phyloP scores from a whole-genome alignment of 2,329 filamentous ascomycete genomes.

The Aphanoascus verrucosus region DNA sequence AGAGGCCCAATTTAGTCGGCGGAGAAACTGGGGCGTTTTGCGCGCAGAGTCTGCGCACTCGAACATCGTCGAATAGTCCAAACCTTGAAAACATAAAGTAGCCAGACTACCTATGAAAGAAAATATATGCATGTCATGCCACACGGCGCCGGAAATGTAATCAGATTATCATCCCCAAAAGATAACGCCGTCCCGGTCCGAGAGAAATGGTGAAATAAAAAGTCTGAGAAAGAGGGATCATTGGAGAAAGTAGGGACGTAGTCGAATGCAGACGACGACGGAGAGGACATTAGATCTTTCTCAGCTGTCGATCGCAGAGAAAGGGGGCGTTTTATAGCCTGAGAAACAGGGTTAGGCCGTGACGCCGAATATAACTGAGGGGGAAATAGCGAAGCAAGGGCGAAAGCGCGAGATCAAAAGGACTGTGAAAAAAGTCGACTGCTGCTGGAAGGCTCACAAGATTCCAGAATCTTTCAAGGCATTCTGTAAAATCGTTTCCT shows the following conservation, averaged over 20 bases:
- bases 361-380: not conserved
- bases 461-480: conserved; percentile 97
- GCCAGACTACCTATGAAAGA: not conserved
- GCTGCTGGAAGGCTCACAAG: conserved; percentile 44
- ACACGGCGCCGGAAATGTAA: conserved; percentile 11
- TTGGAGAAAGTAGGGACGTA: not conserved
- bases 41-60: not conserved
- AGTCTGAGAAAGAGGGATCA: not conserved
- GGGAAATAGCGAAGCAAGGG: not conserved
- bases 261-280: not conserved
- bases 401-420: not conserved
- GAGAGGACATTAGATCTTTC: not conserved
- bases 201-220: not conserved
- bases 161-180: conserved; percentile 4
- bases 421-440: not conserved
- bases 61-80: not conserved
- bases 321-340: not conserved
- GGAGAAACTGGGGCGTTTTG: not conserved
- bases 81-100: not conserved
- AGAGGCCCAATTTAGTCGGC: not conserved
- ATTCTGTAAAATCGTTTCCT: conserved; percentile 97
- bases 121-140: conserved; percentile 8
- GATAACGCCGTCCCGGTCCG: conserved; percentile 5
- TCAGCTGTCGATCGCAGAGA: not conserved
- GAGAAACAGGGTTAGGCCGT: not conserved